Evolutionary conservation across 2,329 filamentous ascomycete species (phyloP).

Genomic region (Beauveria sp.): DNA sequence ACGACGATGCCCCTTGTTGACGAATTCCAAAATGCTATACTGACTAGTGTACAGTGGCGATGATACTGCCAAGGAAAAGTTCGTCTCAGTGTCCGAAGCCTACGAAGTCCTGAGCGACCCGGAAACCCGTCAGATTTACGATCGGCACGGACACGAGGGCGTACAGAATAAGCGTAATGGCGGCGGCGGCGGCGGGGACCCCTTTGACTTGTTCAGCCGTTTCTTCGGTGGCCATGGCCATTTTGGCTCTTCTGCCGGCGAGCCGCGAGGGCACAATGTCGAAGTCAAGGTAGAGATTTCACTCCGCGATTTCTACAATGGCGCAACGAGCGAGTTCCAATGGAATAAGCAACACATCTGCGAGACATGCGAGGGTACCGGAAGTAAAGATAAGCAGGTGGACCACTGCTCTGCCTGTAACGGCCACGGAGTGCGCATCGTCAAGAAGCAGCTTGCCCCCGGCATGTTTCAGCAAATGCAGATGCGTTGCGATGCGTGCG

Average conservation of each 20-base stretch:
- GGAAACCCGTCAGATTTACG: constrained; percentile 81
- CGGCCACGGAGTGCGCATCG: constrained; percentile 75
- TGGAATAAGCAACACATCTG: constrained; percentile 95
- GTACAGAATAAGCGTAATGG: constrained; percentile 74
- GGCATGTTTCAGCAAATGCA: constrained; percentile 99
- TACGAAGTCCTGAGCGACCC: constrained; percentile 84
- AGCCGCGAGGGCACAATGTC: constrained; percentile 79
- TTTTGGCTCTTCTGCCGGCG: constrained; percentile 63
- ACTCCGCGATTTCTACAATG: constrained; percentile 88
- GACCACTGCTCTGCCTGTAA: constrained; percentile 70
- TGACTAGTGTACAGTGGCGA: constrained; percentile 51
- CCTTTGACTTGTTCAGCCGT: constrained; percentile 90
- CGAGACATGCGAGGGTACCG: constrained; percentile 80
- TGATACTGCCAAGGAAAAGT: constrained; percentile 74
- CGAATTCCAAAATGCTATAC: not conserved
- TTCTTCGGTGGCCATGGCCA: constrained; percentile 93
- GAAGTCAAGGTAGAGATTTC: constrained; percentile 75
- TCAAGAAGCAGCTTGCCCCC: constrained; percentile 87
- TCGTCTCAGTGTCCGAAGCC: constrained; percentile 88
- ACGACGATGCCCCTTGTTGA: constrained; percentile 28
- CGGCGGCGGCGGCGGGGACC: constrained; percentile 62
- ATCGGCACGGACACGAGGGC: constrained; percentile 87
- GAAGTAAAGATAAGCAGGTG: constrained; percentile 73
- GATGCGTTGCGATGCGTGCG: constrained; percentile 79
- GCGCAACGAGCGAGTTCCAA: constrained; percentile 75